phyloP scores from a whole-genome alignment of 2,329 filamentous ascomycete species.

The Gliomastix tumulicola region DNA sequence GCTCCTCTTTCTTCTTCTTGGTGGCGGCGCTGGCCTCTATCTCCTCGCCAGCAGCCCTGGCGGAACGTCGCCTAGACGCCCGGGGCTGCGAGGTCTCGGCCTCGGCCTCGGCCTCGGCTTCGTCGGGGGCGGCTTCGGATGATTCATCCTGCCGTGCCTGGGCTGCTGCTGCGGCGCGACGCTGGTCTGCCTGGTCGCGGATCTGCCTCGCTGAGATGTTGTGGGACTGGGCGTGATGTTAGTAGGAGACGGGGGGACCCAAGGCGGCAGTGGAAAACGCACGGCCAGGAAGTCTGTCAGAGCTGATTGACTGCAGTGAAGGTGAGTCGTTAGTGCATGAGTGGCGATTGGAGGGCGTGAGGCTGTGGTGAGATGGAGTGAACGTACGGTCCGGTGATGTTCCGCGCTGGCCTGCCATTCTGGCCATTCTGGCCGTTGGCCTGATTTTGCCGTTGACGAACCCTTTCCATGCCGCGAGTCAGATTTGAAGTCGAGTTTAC shows the following conservation, averaged over 20 bases:
- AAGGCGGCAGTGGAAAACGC: too few species aligned
- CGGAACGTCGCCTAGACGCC: neutral
- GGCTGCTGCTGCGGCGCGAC: slow-evolving; percentile 26
- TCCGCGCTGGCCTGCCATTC: slow-evolving; percentile 16
- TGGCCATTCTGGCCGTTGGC: slow-evolving; percentile 4
- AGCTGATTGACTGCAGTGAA: slow-evolving; percentile 35
- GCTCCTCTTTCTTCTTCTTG: slow-evolving; percentile 38
- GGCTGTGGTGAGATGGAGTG: neutral
- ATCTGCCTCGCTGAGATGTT: slow-evolving; percentile 62
- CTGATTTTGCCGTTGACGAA: slow-evolving; percentile 1
- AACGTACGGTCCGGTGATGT: slow-evolving; percentile 31
- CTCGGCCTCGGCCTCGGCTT: slow-evolving; percentile 6
- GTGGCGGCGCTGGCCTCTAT: slow-evolving; percentile 6
- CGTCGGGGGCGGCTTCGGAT: slow-evolving; percentile 1
- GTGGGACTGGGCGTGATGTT: slow-evolving; percentile 55
- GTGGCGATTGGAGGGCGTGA: too few species aligned
- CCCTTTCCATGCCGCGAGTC: too few species aligned
- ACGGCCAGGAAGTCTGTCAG: slow-evolving; percentile 47
- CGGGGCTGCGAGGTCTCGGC: neutral
- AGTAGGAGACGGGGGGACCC: too few species aligned
- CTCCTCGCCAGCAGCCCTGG: neutral
- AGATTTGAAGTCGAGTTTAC: too few species aligned
- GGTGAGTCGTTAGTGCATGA: slow-evolving; percentile 6
- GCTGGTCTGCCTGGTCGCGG: slow-evolving; percentile 37
- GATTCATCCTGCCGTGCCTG: slow-evolving; percentile 2